Percentiles rank a stretch among this genome's conserved stretches.
Conservation (phyloP, 208 protist genomes). For the Leishmania gerbilli region DNA sequence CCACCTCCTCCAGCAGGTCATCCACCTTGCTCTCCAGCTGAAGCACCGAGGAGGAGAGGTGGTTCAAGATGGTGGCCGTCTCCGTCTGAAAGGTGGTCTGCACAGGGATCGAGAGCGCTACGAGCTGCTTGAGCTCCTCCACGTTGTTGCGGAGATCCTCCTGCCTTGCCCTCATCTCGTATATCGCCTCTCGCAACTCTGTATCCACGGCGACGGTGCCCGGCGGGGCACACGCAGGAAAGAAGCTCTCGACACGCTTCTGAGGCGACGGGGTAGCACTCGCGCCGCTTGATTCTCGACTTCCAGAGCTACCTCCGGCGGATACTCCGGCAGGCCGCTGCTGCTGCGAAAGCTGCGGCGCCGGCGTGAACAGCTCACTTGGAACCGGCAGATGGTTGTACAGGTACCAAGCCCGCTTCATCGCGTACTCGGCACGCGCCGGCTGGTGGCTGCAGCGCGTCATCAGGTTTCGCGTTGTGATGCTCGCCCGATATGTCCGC, state of each 20-base stretch:
- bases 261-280: neutral
- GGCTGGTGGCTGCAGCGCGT: conserved; percentile 87
- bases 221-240: neutral
- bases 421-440: conserved; percentile 73
- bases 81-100: conserved; percentile 56
- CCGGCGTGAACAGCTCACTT: conserved; percentile 49
- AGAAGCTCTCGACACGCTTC: neutral
- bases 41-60: conserved; percentile 72
- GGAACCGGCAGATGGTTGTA: conserved; percentile 77
- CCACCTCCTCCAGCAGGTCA: conserved; percentile 43
- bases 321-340: neutral
- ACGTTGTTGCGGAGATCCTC: conserved; percentile 35
- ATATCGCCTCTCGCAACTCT: conserved; percentile 40
- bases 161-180: conserved; percentile 50
- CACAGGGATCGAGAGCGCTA: conserved; percentile 28
- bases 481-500: conserved; percentile 75
- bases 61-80: conserved; percentile 68
- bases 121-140: conserved; percentile 52
- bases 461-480: conserved; percentile 89
- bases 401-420: conserved; percentile 89
- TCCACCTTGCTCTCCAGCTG: conserved; percentile 78
- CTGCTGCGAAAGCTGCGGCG: neutral
- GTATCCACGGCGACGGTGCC: neutral
- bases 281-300: neutral
- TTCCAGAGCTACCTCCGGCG: neutral